A percentile compares a stretch with the other conserved stretches of the same genome.
Evolutionary conservation across 1,139 yeast genomes (phyloP).

Genomic region (Nakaseomyces nivariensis): DNA sequence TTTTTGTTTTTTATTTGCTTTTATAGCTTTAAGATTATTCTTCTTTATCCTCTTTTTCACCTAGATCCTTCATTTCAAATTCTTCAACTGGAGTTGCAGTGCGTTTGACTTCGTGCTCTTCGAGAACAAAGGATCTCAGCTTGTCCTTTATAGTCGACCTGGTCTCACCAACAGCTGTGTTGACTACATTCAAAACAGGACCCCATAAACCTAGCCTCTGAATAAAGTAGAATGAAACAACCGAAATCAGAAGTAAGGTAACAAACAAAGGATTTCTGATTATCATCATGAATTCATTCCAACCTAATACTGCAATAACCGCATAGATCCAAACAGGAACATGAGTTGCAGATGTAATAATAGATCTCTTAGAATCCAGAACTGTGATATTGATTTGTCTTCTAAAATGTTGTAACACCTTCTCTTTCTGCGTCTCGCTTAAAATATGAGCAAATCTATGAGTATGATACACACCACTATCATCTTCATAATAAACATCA

Average conservation of each 20-base stretch:
- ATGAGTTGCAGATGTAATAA: slow-evolving; percentile 58
- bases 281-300: slow-evolving; percentile 92
- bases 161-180: slow-evolving; percentile 50
- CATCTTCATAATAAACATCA: slow-evolving; percentile 35
- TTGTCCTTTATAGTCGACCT: slow-evolving; percentile 48
- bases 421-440: slow-evolving; percentile 46
- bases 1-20: not conserved
- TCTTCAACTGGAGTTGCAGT: not conserved
- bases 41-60: not conserved
- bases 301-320: slow-evolving; percentile 67
- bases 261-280: slow-evolving; percentile 74
- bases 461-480: slow-evolving; percentile 26
- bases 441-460: slow-evolving; percentile 49
- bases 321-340: slow-evolving; percentile 78
- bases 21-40: not conserved
- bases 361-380: slow-evolving; percentile 75
- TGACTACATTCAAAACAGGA: slow-evolving; percentile 56
- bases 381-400: slow-evolving; percentile 72
- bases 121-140: slow-evolving; percentile 32
- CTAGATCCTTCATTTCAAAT: not conserved
- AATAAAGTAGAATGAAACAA: slow-evolving; percentile 57
- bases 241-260: slow-evolving; percentile 42
- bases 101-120: slow-evolving; percentile 17
- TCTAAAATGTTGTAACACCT: slow-evolving; percentile 52
- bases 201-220: slow-evolving; percentile 65